These are phyloP conservation scores for Rhododendron vialii DNA, from an alignment of 148 eudicot species.

Conservation along the genomic window DNA sequence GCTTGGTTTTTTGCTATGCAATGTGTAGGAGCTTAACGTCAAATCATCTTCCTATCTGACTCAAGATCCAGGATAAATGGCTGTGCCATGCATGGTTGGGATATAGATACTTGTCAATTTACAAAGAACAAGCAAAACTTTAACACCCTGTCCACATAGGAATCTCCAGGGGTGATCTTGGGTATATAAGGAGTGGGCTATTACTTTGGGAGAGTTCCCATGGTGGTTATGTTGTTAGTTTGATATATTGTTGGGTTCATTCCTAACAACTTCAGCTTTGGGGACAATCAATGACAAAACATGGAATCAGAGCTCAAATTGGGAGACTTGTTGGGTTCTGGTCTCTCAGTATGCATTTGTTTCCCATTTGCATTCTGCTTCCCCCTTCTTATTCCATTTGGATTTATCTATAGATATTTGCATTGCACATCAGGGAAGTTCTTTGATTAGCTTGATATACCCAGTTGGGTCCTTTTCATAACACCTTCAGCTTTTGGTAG, in stretches of 20 bases:
- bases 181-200: too few species aligned
- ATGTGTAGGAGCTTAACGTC: too few species aligned
- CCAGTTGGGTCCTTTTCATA: background rate
- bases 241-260: background rate
- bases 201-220: too few species aligned
- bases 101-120: too few species aligned
- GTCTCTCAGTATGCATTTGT: background rate
- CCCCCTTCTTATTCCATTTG: background rate
- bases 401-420: background rate
- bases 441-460: background rate
- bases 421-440: background rate
- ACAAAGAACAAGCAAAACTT: too few species aligned
- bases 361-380: background rate
- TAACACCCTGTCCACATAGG: too few species aligned
- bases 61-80: too few species aligned
- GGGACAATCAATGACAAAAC: background rate
- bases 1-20: too few species aligned
- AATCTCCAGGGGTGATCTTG: too few species aligned
- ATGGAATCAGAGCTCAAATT: background rate
- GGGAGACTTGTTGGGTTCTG: background rate
- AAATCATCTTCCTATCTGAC: too few species aligned
- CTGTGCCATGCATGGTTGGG: too few species aligned
- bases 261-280: background rate
- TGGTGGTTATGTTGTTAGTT: too few species aligned
- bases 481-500: background rate